Evolutionary conservation across 2,329 filamentous ascomycete species (phyloP).

Genomic region (Aureobasidium namibiae): DNA sequence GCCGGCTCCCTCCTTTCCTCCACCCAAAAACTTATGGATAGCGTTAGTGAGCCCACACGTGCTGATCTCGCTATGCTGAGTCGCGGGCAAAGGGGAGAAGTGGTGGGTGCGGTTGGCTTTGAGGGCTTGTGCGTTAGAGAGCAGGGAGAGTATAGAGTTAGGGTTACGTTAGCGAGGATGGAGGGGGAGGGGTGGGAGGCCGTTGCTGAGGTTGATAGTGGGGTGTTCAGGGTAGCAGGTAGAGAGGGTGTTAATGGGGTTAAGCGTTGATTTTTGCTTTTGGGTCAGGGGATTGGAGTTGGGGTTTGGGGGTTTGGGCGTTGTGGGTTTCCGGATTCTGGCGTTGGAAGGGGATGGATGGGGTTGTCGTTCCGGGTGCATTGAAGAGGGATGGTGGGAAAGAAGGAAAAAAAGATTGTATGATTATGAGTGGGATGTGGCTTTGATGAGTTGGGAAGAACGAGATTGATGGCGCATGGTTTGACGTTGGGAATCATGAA

Average conservation of each 20-base stretch:
- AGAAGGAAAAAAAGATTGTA: not conserved
- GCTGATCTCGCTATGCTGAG: not conserved
- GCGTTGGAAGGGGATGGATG: not conserved
- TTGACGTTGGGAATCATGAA: not conserved
- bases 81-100: not conserved
- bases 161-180: not conserved
- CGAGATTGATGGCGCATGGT: not conserved
- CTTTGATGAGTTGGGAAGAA: not conserved
- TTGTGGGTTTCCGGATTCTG: too few species aligned
- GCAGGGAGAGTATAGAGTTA: not conserved
- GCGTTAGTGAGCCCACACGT: not conserved
- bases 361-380: too few species aligned
- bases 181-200: not conserved
- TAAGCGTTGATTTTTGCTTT: not conserved
- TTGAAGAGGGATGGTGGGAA: too few species aligned
- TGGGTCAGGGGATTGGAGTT: not conserved
- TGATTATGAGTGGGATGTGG: not conserved
- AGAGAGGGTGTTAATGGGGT: not conserved
- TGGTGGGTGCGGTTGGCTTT: not conserved
- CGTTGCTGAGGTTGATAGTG: constrained; percentile 1
- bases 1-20: not conserved
- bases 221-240: not conserved
- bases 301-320: not conserved
- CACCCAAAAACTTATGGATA: constrained; percentile 1
- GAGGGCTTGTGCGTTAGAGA: not conserved